These are phyloP conservation scores for Ambrosiella cleistominuta DNA, from an alignment of 2,329 filamentous ascomycete genomes.

Conservation along the genomic window DNA sequence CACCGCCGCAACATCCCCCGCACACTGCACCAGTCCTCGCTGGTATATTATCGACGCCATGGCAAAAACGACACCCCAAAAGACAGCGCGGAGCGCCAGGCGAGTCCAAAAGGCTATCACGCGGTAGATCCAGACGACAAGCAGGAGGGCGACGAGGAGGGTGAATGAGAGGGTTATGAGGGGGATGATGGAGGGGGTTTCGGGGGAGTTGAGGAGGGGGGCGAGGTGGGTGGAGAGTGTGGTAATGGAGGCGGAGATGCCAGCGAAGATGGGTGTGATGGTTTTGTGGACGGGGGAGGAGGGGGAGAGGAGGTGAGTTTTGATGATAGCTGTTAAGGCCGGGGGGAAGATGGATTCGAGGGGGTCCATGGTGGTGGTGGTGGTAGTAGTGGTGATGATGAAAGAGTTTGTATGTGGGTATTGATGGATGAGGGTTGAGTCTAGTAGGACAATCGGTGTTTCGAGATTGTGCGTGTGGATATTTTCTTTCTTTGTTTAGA, in stretches of 20 bases:
- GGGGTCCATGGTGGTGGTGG: constrained; percentile 15
- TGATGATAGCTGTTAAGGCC: constrained; percentile 26
- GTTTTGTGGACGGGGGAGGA: constrained; percentile 26
- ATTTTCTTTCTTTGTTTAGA: too few relatives aligned
- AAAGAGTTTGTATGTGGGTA: not conserved
- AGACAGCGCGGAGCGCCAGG: constrained; percentile 42
- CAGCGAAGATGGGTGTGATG: constrained; percentile 20
- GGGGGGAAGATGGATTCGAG: constrained; percentile 28
- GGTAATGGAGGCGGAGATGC: constrained; percentile 10
- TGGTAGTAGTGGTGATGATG: constrained; percentile 1
- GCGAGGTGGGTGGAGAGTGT: constrained; percentile 17
- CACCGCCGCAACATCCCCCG: constrained; percentile 36
- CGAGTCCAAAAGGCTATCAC: constrained; percentile 61
- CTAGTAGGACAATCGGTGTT: not conserved
- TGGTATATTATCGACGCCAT: constrained; percentile 42
- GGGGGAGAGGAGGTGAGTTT: constrained; percentile 31
- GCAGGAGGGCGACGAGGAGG: constrained; percentile 19
- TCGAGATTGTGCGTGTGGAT: too few relatives aligned
- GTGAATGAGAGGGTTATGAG: constrained; percentile 17
- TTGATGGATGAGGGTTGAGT: not conserved
- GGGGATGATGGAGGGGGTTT: constrained; percentile 20
- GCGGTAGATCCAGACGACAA: constrained; percentile 41
- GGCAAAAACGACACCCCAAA: constrained; percentile 44
- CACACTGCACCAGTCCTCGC: constrained; percentile 46
- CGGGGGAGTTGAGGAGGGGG: constrained; percentile 25